Conservation (phyloP, 2,329 filamentous ascomycete genomes). For the Verticillium albo-atrum region DNA sequence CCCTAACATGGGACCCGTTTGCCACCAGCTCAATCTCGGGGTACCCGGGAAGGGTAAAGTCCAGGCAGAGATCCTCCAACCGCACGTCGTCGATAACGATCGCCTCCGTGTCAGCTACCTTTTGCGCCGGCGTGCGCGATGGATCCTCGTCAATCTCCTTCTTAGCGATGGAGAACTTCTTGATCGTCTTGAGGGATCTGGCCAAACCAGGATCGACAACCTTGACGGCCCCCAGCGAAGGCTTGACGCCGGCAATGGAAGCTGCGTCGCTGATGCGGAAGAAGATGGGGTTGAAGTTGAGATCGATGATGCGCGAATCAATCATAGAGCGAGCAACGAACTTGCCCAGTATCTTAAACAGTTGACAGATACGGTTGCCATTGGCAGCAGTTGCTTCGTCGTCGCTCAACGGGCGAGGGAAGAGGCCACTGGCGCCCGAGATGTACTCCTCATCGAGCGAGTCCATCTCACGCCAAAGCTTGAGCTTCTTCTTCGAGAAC, state of each 20-base stretch:
- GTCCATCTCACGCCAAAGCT: conserved; percentile 93
- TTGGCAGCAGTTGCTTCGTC: conserved; percentile 70
- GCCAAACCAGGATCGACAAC: conserved; percentile 83
- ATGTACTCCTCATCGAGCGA: conserved; percentile 75
- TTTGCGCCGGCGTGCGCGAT: conserved; percentile 62
- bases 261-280: conserved; percentile 84
- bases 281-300: conserved; percentile 96
- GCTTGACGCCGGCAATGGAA: conserved; percentile 57
- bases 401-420: conserved; percentile 84
- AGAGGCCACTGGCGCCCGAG: conserved; percentile 78
- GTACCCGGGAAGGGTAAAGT: conserved; percentile 94
- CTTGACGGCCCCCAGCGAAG: conserved; percentile 85
- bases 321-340: conserved; percentile 98
- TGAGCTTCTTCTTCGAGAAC: conserved; percentile 95
- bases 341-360: conserved; percentile 92
- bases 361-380: conserved; percentile 79
- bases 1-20: conserved; percentile 66
- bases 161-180: conserved; percentile 81
- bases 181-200: conserved; percentile 78
- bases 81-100: conserved; percentile 71
- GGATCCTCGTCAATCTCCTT: conserved; percentile 73
- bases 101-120: conserved; percentile 62
- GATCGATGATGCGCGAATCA: conserved; percentile 94
- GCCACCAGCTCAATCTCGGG: conserved; percentile 77
- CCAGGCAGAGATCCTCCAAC: conserved; percentile 83